Base-by-base conservation (phyloP, 805 yeast species). In the Ogataea methanolica region DNA sequence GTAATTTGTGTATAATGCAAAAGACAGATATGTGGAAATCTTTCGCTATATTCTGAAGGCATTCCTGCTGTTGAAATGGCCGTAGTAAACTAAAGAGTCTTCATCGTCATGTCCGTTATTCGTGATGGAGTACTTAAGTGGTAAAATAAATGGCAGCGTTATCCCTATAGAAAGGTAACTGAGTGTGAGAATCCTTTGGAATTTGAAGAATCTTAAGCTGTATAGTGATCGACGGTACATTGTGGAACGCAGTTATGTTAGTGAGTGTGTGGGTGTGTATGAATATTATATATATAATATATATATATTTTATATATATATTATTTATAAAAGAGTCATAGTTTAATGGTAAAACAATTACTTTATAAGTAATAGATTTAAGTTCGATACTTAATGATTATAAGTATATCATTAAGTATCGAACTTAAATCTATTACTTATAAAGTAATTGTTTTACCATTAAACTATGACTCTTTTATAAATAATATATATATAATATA, bases 71-170 rank as follows among this genome's bases (percentile, higher is more conserved):
- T 61, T 57, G 50, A 59, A 63, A 37, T 55, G 62, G 17, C 69
- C 69, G 39, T 55, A 43, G 16, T 52, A 54, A 8, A 52, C 54
- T 8, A 48, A 45, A 2, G 36, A 45, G 11, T 54, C 53, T 19
- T 45, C 41, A 5, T 39, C 50, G 17, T 56, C 54, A 2, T 34
- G 19, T 15, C 38, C 26, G 14, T 26, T 19, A 16, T 16, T 16
- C 26, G 41, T 48, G 7, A 63, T 50, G 6, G 69, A 57, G 35
- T 59, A 54, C 47, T 57, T 65, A 33, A 66, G 43, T 15, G 71
- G 71, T 36, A 67, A 43, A 39, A 66, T 50, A 47, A 67, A 68
- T 9, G 72, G 72, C 14, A 67, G 55, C 9, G 66, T 58, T 39
- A 68, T 49, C 15, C 70, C 71, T 26, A 67, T 51, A 3, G 70